phyloP scores from a whole-genome alignment of 1,284 basidiomycete genomes.

The Ganoderma multipileum region DNA sequence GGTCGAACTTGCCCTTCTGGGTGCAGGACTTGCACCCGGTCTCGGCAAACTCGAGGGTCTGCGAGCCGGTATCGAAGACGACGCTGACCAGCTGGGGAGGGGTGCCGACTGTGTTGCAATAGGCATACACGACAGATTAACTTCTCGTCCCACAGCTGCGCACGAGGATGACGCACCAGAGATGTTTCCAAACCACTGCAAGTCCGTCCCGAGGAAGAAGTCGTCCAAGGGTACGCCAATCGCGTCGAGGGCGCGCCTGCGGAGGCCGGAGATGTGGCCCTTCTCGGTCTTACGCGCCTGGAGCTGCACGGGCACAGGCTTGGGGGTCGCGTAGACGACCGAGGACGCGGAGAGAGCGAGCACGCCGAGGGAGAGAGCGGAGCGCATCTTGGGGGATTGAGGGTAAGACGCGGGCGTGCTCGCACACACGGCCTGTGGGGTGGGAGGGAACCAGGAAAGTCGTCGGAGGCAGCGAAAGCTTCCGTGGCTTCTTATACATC shows the following conservation, averaged over 20 bases:
- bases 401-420: neutral
- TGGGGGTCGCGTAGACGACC: slow-evolving; percentile 18
- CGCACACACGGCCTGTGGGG: neutral
- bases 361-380: slow-evolving; percentile 22
- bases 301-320: slow-evolving; percentile 40
- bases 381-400: slow-evolving; percentile 18
- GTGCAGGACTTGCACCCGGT: slow-evolving; percentile 53
- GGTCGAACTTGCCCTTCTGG: slow-evolving; percentile 54
- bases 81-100: slow-evolving; percentile 57
- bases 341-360: slow-evolving; percentile 23
- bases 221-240: slow-evolving; percentile 53
- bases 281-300: slow-evolving; percentile 42
- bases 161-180: slow-evolving; percentile 21
- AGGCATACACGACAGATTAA: neutral
- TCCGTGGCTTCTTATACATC: slow-evolving; percentile 1
- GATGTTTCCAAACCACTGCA: slow-evolving; percentile 64
- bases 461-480: neutral
- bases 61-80: slow-evolving; percentile 62
- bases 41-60: slow-evolving; percentile 56
- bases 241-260: slow-evolving; percentile 23
- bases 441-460: slow-evolving; percentile 5
- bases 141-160: neutral
- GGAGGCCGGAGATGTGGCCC: slow-evolving; percentile 24
- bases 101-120: slow-evolving; percentile 46
- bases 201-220: slow-evolving; percentile 60